Evolutionary conservation across 257 asterid genomes (phyloP).

Genomic region (Prunella vulgaris): DNA sequence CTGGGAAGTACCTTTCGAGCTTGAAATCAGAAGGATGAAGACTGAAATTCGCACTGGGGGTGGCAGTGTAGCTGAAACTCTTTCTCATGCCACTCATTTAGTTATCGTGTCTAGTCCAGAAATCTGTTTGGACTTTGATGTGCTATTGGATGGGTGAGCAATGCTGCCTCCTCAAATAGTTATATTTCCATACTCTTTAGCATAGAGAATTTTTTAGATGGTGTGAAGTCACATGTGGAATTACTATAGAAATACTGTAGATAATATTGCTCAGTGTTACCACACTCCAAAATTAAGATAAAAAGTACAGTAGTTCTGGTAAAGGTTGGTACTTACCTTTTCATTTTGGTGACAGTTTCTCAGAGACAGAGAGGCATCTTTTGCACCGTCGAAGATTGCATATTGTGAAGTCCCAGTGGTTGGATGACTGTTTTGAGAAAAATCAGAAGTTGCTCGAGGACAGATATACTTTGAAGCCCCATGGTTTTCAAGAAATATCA

Average conservation of each 20-base stretch:
- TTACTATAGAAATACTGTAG: neutral
- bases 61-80: slow-evolving; percentile 53
- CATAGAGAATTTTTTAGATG: neutral
- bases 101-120: slow-evolving; percentile 50
- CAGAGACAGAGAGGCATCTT: slow-evolving; percentile 47
- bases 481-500: slow-evolving; percentile 30
- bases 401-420: slow-evolving; percentile 68
- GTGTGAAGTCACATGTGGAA: neutral
- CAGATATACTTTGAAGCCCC: slow-evolving; percentile 58
- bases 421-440: slow-evolving; percentile 67
- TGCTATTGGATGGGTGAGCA: slow-evolving; percentile 53
- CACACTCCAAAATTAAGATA: neutral
- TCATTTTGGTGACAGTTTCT: slow-evolving; percentile 46
- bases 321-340: slow-evolving; percentile 8
- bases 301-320: neutral
- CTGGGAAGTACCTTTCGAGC: slow-evolving; percentile 53
- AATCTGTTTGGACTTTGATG: slow-evolving; percentile 39
- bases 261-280: neutral
- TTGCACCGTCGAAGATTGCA: slow-evolving; percentile 48
- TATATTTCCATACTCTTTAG: neutral
- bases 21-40: slow-evolving; percentile 76
- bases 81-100: slow-evolving; percentile 71
- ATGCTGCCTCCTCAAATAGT: neutral
- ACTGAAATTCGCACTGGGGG: slow-evolving; percentile 67
- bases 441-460: slow-evolving; percentile 58